A percentile compares a stretch with the other conserved stretches of the same genome.
phyloP scores from a whole-genome alignment of 2,329 filamentous ascomycete genomes.

The Triangularia verruculosa region DNA sequence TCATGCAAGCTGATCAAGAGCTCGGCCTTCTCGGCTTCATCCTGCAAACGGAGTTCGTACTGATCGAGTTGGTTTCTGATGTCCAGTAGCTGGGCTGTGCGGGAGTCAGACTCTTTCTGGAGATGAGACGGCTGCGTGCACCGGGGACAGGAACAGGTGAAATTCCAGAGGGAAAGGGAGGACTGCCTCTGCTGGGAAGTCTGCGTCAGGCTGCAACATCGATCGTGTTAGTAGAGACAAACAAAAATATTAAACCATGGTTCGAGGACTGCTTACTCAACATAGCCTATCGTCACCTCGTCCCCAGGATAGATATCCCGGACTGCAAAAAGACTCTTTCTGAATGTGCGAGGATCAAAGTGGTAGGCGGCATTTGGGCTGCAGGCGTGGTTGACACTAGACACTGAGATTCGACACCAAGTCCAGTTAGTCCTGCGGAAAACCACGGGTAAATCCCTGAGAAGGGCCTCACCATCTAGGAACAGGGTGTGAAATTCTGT shows the following conservation, averaged over 20 bases:
- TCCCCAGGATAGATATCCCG: constrained; percentile 39
- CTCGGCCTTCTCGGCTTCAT: constrained; percentile 32
- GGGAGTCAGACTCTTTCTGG: constrained; percentile 34
- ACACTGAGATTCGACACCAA: constrained; percentile 27
- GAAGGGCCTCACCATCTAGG: constrained; percentile 29
- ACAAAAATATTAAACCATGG: background rate
- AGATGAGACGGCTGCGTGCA: constrained; percentile 33
- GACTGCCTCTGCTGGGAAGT: constrained; percentile 31
- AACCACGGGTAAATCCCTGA: background rate
- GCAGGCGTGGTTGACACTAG: constrained; percentile 43
- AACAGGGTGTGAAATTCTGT: constrained; percentile 33
- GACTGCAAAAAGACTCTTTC: constrained; percentile 38
- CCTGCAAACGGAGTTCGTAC: constrained; percentile 31
- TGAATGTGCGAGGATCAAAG: constrained; percentile 36
- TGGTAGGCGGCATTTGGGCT: constrained; percentile 40
- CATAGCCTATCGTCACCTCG: constrained; percentile 42
- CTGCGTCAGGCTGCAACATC: constrained; percentile 32
- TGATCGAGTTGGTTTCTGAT: constrained; percentile 36
- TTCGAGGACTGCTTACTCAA: too few relatives aligned
- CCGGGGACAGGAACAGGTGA: constrained; percentile 37
- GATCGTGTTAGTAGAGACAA: background rate
- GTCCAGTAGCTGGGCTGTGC: constrained; percentile 33
- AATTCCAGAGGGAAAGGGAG: constrained; percentile 38
- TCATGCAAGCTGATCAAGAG: constrained; percentile 37
- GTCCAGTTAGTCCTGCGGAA: too few relatives aligned